These are phyloP conservation scores for Fusarium penzigii DNA, from an alignment of 2,329 filamentous ascomycete genomes.

Conservation along the genomic window DNA sequence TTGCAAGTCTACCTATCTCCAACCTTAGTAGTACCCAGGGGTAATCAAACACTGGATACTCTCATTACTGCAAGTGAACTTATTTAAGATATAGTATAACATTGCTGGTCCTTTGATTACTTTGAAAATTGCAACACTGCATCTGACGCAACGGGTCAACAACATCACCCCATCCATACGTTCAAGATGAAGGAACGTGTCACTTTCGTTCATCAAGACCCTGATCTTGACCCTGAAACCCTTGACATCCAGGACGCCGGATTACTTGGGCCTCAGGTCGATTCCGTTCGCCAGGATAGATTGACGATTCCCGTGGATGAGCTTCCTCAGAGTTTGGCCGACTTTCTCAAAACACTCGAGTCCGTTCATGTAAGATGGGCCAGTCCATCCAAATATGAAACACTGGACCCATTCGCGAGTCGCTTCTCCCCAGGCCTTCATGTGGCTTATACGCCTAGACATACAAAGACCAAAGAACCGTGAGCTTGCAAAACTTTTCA, in stretches of 20 bases:
- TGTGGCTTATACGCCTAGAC: conserved; percentile 68
- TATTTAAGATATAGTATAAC: conserved; percentile 5
- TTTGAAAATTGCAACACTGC: too few species aligned
- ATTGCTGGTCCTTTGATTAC: not conserved
- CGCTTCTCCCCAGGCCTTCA: conserved; percentile 80
- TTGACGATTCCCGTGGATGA: conserved; percentile 74
- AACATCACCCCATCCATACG: not conserved
- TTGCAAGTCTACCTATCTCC: too few species aligned
- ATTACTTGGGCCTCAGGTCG: conserved; percentile 57
- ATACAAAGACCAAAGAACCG: conserved; percentile 17
- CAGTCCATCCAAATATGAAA: conserved; percentile 56
- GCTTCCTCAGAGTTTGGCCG: conserved; percentile 67
- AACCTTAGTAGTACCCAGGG: too few species aligned
- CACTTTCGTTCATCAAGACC: conserved; percentile 74
- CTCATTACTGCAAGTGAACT: not conserved
- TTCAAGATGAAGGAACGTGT: conserved; percentile 71
- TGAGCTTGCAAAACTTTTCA: conserved; percentile 9
- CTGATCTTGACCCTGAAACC: conserved; percentile 63
- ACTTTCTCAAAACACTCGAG: conserved; percentile 63
- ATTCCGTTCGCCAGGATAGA: conserved; percentile 75
- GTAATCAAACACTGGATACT: too few species aligned
- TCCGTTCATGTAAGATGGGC: conserved; percentile 81
- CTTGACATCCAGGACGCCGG: conserved; percentile 58
- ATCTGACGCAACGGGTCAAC: not conserved
- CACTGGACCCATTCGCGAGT: conserved; percentile 71